Base-by-base conservation (phyloP, 192 early-diverging fungal species). In the Cladochytrium replicatum region DNA sequence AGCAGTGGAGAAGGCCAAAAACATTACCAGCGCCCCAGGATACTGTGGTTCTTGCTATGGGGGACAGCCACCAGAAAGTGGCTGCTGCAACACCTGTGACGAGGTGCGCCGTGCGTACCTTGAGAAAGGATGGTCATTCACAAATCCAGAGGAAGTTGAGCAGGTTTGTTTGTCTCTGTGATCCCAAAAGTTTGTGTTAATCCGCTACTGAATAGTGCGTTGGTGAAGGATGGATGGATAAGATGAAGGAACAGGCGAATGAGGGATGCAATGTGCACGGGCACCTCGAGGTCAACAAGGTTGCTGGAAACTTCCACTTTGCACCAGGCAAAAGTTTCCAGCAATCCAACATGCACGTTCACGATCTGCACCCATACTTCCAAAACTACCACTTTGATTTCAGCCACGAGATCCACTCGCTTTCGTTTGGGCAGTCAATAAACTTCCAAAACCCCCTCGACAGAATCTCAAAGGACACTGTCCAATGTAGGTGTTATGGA, bases 41-140 rank as follows among this genome's bases (percentile, higher is more conserved):
- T 80, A 89, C 53, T 97, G 93, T 61, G 91, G 95, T 15, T 71
- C 72, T 41, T 98, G 94, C 69, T 94, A 91, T 53, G 90, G 90
- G 34, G 92, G 78, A 6, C 45, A 50, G 19, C 40, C 66, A 8
- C 83, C 85, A 1, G 67, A 60, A 9, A 69, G 67, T 43, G 85
- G 84, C 19, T 99, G 95, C 71, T 97, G 95, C 61, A 90, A 93
- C 58, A 90, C 88, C 1, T 99, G 95, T 60, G 84, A 87, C 13
- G 88, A 89, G 13, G 91, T 99, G 23, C 68, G 82, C 30, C 72
- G 85, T 57, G 88, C 91, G 1, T 95, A 99, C 60, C 66, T 60
- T 6, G 74, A 77, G 25, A 68, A 66, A 31, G 87, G 86, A 41
- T 98, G 95, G 95, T 78, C 83, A 0, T 87, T 93, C 43, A 68